Evolutionary conservation across 805 yeast genomes (phyloP), one percentile per base, ranked within the genome.

Genomic region (Schizosaccharomyces lindneri): DNA sequence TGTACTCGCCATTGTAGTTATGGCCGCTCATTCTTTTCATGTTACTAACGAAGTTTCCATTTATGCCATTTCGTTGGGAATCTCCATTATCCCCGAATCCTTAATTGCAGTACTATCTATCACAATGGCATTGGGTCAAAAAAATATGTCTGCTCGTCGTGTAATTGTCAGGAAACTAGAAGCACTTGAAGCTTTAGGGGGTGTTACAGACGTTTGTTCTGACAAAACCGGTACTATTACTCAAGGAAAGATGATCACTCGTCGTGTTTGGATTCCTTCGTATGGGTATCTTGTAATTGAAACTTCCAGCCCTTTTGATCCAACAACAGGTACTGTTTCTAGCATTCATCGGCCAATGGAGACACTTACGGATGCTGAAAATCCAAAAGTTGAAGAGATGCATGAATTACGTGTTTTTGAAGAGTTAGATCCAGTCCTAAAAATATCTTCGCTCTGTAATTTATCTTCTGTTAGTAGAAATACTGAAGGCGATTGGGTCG

Each of bases 201-300:
- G 87, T 21, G 83, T 85, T 62, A 82, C 83, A 65, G 87, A 83
- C 65, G 82, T 84, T 65, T 84, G 90, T 69, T 84, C 89, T 1
- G 93, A 84, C 72, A 84, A 84, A 68, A 84, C 93, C 7, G 93
- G 93, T 64, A 84, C 93, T 48, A 75, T 84, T 63, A 84, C 93
- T 4, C 85, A 82, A 66, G 90, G 90, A 62, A 81, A 81, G 65
- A 84, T 84, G 93, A 75, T 84, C 67, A 80, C 81, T n/a, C 80
- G 78, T 64, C 77, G 79, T 64, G 82, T 78, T 21, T 84, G 87
- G 86, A 68, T 84, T 55, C 87, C 88, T 7, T 72, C 76, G 5
- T 74, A 75, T 51, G 88, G 89, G 13, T 75, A 82, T 15, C 77
- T 75, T 65, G 79, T 83, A 48, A 70, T 72, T n/a, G 76, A 77